phyloP scores from a whole-genome alignment of 768 basidiomycete genomes.

The Russula dissimulans region DNA sequence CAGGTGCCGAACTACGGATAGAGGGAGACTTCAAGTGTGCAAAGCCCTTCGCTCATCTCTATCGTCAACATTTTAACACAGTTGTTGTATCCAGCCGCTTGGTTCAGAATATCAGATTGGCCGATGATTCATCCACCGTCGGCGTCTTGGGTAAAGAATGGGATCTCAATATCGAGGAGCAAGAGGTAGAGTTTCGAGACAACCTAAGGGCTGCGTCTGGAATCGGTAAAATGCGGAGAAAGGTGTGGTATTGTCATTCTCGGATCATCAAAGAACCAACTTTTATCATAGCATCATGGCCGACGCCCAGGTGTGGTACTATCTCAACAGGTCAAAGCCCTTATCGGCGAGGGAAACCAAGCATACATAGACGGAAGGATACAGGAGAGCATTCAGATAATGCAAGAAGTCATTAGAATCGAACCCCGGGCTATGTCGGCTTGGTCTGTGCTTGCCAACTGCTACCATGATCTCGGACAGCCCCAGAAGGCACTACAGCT shows the following conservation, averaged over 20 bases:
- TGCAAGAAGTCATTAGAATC: conserved; percentile 89
- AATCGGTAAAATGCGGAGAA: conserved; percentile 44
- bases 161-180: conserved; percentile 64
- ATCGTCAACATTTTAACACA: background rate
- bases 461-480: conserved; percentile 67
- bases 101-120: conserved; percentile 52
- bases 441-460: conserved; percentile 84
- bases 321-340: conserved; percentile 58
- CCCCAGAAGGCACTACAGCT: conserved; percentile 67
- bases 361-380: conserved; percentile 69
- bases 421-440: conserved; percentile 78
- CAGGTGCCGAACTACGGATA: conserved; percentile 27
- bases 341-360: conserved; percentile 83
- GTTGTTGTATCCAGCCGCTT: conserved; percentile 41
- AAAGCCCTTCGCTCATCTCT: background rate
- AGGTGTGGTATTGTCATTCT: conserved; percentile 19
- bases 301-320: conserved; percentile 48
- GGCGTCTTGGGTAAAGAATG: conserved; percentile 56
- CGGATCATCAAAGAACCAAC: background rate
- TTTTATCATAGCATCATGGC: conserved; percentile 24
- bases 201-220: conserved; percentile 69
- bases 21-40: conserved; percentile 49
- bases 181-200: conserved; percentile 60
- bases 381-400: conserved; percentile 60
- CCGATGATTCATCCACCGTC: conserved; percentile 36